Conservation (phyloP, 1,139 yeast genomes). For the Petasospora rhodanensis region DNA sequence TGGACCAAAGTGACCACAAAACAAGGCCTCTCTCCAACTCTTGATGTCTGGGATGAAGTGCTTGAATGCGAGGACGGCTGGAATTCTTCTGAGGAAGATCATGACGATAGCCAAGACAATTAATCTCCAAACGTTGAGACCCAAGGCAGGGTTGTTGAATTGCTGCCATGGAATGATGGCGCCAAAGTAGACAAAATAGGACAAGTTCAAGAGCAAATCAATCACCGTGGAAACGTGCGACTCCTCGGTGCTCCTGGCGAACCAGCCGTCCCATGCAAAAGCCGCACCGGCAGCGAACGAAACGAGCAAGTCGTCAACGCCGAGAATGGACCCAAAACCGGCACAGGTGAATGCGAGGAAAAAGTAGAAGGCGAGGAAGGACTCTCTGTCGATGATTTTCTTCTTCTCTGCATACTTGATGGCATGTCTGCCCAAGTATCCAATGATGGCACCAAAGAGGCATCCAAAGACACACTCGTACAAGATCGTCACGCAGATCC, state of each 20-base stretch:
- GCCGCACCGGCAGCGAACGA: conserved; percentile 97
- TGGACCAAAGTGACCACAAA: conserved; percentile 98
- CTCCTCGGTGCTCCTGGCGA: conserved; percentile 82
- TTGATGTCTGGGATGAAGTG: conserved; percentile 88
- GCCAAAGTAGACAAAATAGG: conserved; percentile 91
- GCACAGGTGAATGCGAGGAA: conserved; percentile 85
- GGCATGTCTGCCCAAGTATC: conserved; percentile 68
- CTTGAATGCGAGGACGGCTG: conserved; percentile 75
- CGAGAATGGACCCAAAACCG: conserved; percentile 88
- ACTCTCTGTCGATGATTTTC: conserved; percentile 84
- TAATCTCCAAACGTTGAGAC: conserved; percentile 80
- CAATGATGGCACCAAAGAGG: conserved; percentile 69
- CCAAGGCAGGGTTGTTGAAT: conserved; percentile 62
- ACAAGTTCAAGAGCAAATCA: conserved; percentile 75
- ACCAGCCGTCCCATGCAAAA: conserved; percentile 96
- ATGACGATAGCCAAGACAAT: conserved; percentile 78
- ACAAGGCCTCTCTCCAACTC: conserved; percentile 92
- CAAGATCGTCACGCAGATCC: conserved; percentile 75
- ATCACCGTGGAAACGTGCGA: conserved; percentile 91
- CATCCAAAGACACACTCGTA: conserved; percentile 90
- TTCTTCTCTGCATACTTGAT: conserved; percentile 75
- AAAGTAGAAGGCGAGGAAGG: conserved; percentile 86
- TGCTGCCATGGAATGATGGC: conserved; percentile 91
- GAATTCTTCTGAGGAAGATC: conserved; percentile 79
- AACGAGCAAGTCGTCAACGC: conserved; percentile 87